phyloP scores from a whole-genome alignment of 495 filamentous ascomycete genomes.

The Hamigera avellanea region DNA sequence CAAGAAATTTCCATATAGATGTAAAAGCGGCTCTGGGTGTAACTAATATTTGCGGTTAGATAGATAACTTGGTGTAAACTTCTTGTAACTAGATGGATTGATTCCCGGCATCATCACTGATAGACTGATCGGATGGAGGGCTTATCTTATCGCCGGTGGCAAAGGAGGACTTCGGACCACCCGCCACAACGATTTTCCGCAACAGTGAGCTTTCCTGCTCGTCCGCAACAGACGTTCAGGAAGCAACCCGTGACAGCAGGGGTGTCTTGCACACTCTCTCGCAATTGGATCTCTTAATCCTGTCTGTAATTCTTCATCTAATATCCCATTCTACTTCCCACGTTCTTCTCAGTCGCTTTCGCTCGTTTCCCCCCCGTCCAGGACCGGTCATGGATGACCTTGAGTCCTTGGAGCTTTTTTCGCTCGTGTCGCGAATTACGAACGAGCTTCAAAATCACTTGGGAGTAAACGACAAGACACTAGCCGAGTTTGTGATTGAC shows the following conservation, averaged over 20 bases:
- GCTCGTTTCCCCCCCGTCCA: neutral
- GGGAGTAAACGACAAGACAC: slow-evolving; percentile 83
- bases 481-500: slow-evolving; percentile 91
- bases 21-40: no score
- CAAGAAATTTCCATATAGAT: no score
- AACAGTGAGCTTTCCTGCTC: slow-evolving; percentile 12
- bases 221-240: slow-evolving; percentile 1
- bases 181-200: slow-evolving; percentile 34
- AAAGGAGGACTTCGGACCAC: slow-evolving; percentile 3
- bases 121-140: no score
- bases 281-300: neutral
- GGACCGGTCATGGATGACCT: slow-evolving; percentile 68
- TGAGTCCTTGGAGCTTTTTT: slow-evolving; percentile 79
- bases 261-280: slow-evolving; percentile 10
- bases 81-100: no score
- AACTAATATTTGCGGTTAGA: no score
- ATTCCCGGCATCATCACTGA: no score
- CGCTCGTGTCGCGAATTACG: slow-evolving; percentile 88
- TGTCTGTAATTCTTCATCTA: neutral
- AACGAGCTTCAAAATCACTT: slow-evolving; percentile 91
- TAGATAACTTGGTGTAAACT: no score
- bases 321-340: neutral
- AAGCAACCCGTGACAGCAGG: slow-evolving; percentile 3
- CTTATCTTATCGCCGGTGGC: slow-evolving; percentile 35
- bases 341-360: slow-evolving; percentile 1